Evolutionary conservation across 345 rosid species (phyloP), one percentile per base, ranked within the genome.

Genomic region (Psidium guajava): DNA sequence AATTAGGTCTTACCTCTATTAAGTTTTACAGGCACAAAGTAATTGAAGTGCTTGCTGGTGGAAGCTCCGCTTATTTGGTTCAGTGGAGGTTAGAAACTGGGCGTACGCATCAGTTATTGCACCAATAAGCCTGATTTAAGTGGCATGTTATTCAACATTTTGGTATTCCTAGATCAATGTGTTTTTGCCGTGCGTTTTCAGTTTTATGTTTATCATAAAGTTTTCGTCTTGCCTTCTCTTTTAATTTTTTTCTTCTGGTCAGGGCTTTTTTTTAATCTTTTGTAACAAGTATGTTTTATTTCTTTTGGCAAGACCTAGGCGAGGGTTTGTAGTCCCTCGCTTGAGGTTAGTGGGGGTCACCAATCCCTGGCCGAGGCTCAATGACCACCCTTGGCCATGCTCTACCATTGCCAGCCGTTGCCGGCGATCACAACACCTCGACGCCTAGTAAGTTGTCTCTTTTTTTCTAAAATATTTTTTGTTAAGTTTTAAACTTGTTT

Each of bases 81-180:
- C 97, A 96, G 69, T 97, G 99, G 99, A 93, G 98, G 86, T 86
- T 97, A 36, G 98, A 96, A 91, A 97, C 98, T 21, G 99, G 99
- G 36, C 98, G 99, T 58, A 97, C 99, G 15, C 99, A 97, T 88
- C 99, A 95, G 98, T 99, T 95, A 94, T 85, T 25, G 40, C 58
- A 44, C 13, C 6, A 8, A 20, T 11, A 50, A 81, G 9, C 25
- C 21, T n/a, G 32, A 36, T 81, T 81, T 50, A 32, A 81, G 28
- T 81, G 50, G 56, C 83, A 28, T 64, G 22, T 16, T 64, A 16
- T 18, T 64, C 20, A 64, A 64, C 18, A 64, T 28, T 64, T 64
- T 28, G 75, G 75, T 64, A 3, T 64, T 28, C 42, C 42, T 64
- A 15, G 75, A 28, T 28, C 11, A 64, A 42, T 64, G 75, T 28